phyloP scores from a whole-genome alignment of 2,329 filamentous ascomycete genomes.

The Diaporthe sp. region DNA sequence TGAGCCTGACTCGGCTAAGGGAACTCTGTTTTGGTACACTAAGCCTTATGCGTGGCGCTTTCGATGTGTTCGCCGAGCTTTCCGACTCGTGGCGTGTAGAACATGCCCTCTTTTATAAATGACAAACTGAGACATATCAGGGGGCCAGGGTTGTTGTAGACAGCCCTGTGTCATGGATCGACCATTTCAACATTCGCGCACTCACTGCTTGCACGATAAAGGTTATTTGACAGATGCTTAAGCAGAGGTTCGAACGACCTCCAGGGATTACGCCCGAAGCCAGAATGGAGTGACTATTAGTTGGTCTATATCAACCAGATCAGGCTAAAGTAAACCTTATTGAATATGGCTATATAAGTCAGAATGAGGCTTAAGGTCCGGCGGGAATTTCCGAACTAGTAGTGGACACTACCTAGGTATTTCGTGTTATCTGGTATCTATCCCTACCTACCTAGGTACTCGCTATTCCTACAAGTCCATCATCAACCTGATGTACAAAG shows the following conservation, averaged over 20 bases:
- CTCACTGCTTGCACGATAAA: background rate
- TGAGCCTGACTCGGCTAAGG: background rate
- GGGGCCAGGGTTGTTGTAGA: background rate
- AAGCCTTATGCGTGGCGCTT: slow-evolving; percentile 16
- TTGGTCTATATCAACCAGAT: background rate
- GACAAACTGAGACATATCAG: background rate
- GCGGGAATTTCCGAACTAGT: background rate
- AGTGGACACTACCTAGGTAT: background rate
- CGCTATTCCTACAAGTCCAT: background rate
- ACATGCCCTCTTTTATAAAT: background rate
- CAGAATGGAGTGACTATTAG: background rate
- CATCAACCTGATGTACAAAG: background rate
- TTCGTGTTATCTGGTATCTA: background rate
- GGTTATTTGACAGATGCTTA: background rate
- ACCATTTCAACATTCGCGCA: background rate
- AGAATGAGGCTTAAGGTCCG: background rate
- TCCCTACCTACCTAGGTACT: no score
- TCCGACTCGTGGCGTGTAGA: background rate
- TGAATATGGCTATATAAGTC: background rate
- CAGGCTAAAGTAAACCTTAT: background rate
- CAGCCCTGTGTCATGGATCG: background rate
- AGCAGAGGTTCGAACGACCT: background rate
- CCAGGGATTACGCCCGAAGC: background rate
- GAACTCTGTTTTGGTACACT: slow-evolving; percentile 18
- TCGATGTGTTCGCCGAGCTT: background rate